Conservation (phyloP, 306 rosid genomes). For the Quercus dentata region DNA sequence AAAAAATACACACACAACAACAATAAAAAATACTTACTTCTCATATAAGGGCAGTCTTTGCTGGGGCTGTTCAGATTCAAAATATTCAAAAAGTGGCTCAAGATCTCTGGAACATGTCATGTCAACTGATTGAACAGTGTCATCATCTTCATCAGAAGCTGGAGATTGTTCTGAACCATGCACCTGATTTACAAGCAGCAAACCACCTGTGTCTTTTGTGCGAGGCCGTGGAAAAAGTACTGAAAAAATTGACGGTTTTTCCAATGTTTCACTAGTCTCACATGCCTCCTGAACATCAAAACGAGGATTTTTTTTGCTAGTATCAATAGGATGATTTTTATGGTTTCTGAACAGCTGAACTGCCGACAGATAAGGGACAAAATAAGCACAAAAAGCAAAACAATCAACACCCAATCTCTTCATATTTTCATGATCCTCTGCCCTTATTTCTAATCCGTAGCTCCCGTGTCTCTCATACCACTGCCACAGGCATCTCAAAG, state of each 20-base stretch:
- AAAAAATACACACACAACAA: slow-evolving; percentile 7
- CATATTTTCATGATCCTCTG: slow-evolving; percentile 39
- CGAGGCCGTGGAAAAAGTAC: slow-evolving; percentile 39
- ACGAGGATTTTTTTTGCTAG: slow-evolving; percentile 9
- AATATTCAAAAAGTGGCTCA: slow-evolving; percentile 80
- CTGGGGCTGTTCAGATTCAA: slow-evolving; percentile 78
- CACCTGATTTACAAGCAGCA: slow-evolving; percentile 11
- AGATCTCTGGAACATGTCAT: slow-evolving; percentile 32
- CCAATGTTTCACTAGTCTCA: slow-evolving; percentile 22
- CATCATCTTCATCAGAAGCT: slow-evolving; percentile 16
- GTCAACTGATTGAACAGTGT: slow-evolving; percentile 27
- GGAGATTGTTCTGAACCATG: slow-evolving; percentile 28
- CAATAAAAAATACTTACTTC: slow-evolving; percentile 44
- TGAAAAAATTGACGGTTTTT: slow-evolving; percentile 41
- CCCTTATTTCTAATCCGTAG: slow-evolving; percentile 80
- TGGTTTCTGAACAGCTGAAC: slow-evolving; percentile 64
- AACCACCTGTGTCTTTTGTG: slow-evolving; percentile 25
- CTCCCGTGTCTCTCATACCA: slow-evolving; percentile 87
- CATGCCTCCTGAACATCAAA: slow-evolving; percentile 28
- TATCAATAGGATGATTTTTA: slow-evolving; percentile 11
- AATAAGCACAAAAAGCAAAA: slow-evolving; percentile 61
- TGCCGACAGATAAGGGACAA: slow-evolving; percentile 85
- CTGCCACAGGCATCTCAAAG: slow-evolving; percentile 70
- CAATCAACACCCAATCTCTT: slow-evolving; percentile 38
- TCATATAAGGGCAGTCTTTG: slow-evolving; percentile 67